Percentiles rank a stretch among this genome's conserved stretches.
Evolutionary conservation across 2,329 filamentous ascomycete genomes (phyloP).

Genomic region (Alternaria dauci): DNA sequence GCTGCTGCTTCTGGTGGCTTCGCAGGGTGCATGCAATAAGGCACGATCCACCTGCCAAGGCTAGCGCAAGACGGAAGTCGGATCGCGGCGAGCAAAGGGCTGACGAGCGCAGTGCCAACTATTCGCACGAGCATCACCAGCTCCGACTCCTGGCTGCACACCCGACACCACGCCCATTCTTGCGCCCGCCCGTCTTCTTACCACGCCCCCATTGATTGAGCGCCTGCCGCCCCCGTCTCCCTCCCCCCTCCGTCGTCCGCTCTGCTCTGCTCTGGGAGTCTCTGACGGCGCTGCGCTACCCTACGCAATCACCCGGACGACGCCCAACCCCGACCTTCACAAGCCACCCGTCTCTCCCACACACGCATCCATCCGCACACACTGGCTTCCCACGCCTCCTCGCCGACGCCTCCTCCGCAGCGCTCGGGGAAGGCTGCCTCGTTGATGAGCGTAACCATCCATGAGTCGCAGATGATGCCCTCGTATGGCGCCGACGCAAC

Average conservation of each 20-base stretch:
- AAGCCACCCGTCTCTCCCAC: slow-evolving; percentile 17
- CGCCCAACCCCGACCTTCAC: slow-evolving; percentile 13
- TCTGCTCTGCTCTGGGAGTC: too few relatives aligned
- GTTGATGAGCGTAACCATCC: slow-evolving; percentile 44
- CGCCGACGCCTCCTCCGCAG: slow-evolving; percentile 37
- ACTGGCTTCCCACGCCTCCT: slow-evolving; percentile 37
- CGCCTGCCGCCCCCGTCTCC: too few relatives aligned
- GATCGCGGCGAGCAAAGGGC: slow-evolving; percentile 16
- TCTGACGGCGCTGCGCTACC: slow-evolving; percentile 19
- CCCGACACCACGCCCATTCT: slow-evolving; percentile 26
- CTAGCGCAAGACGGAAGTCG: slow-evolving; percentile 24
- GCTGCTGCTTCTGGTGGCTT: neutral
- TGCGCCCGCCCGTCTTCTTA: slow-evolving; percentile 17
- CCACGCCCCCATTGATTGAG: slow-evolving; percentile 1
- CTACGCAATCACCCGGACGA: slow-evolving; percentile 22
- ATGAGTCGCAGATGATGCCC: slow-evolving; percentile 58
- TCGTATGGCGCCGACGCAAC: slow-evolving; percentile 58
- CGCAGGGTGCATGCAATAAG: slow-evolving; percentile 14
- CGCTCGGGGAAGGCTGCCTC: slow-evolving; percentile 37
- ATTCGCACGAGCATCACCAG: slow-evolving; percentile 11
- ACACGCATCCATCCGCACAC: too few relatives aligned
- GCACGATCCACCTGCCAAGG: slow-evolving; percentile 24
- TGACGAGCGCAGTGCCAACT: slow-evolving; percentile 17
- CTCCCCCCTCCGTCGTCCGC: neutral
- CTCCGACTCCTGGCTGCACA: slow-evolving; percentile 18